A percentile compares a stretch with the other conserved stretches of the same genome.
These are phyloP conservation scores for Pythium phragmitis DNA, from an alignment of 352 stramenopile genomes.

Conservation along the genomic window DNA sequence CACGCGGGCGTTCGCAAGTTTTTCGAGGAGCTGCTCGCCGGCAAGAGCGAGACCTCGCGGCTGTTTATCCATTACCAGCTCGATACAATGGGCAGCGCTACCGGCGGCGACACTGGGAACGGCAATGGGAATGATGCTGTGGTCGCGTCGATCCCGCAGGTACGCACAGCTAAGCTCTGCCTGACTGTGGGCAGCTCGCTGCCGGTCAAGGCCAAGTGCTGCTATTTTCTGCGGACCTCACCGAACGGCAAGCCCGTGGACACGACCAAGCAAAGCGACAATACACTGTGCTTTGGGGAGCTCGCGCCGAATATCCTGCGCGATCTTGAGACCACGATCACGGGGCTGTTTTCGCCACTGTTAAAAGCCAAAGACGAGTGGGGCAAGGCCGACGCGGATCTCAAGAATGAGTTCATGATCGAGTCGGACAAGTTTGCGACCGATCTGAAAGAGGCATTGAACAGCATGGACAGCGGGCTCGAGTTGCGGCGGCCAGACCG, in stretches of 20 bases:
- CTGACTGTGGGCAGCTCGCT: constrained; percentile 68
- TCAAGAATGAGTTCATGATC: constrained; percentile 92
- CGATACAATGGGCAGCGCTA: constrained; percentile 17
- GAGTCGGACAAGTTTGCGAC: constrained; percentile 95
- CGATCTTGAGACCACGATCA: constrained; percentile 81
- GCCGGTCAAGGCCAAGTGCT: constrained; percentile 77
- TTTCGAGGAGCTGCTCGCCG: constrained; percentile 74
- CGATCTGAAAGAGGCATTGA: constrained; percentile 94
- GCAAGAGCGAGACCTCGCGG: constrained; percentile 62
- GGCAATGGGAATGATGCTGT: constrained; percentile 7
- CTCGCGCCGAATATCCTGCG: constrained; percentile 80
- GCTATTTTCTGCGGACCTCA: constrained; percentile 78
- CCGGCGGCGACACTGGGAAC: constrained; percentile 12
- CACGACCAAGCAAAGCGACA: constrained; percentile 72
- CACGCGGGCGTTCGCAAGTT: constrained; percentile 50
- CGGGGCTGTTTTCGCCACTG: constrained; percentile 87
- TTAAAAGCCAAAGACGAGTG: constrained; percentile 94
- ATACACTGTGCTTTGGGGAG: constrained; percentile 80
- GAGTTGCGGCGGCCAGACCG: constrained; percentile 89
- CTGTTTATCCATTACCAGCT: constrained; percentile 77
- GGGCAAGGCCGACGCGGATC: constrained; percentile 93
- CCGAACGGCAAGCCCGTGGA: constrained; percentile 76
- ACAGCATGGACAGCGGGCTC: constrained; percentile 94
- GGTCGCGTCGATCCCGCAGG: constrained; percentile 25
- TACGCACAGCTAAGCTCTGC: constrained; percentile 52